These are phyloP conservation scores for Sporormia fimetaria DNA, from an alignment of 495 filamentous ascomycete species.

Conservation along the genomic window DNA sequence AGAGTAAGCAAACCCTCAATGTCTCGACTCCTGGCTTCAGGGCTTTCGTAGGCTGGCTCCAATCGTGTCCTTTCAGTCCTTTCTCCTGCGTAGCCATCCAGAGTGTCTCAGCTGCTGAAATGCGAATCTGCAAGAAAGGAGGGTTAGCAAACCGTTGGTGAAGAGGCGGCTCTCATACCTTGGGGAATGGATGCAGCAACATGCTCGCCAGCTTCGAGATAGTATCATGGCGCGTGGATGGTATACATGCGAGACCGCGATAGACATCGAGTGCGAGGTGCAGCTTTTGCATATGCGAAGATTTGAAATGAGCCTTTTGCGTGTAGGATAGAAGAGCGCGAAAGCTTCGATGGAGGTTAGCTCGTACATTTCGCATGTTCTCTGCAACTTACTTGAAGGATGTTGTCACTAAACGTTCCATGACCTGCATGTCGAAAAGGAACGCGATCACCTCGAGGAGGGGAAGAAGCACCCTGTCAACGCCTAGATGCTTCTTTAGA, in stretches of 20 bases:
- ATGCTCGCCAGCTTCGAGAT: conserved; percentile 46
- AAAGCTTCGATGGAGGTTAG: conserved; percentile 33
- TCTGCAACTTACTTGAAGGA: conserved; percentile 24
- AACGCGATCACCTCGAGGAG: conserved; percentile 65
- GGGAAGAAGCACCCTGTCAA: conserved; percentile 64
- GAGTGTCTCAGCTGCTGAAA: conserved; percentile 36
- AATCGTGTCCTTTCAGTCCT: conserved; percentile 22
- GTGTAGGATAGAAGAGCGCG: conserved; percentile 52
- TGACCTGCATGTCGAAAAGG: conserved; percentile 49
- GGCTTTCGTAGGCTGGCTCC: conserved; percentile 17
- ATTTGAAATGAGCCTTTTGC: conserved; percentile 74
- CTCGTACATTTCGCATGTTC: background rate
- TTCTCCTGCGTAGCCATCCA: conserved; percentile 25
- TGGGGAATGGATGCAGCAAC: conserved; percentile 55
- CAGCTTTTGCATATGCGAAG: conserved; percentile 63
- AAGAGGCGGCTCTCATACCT: conserved; percentile 32
- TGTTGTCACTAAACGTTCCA: conserved; percentile 26
- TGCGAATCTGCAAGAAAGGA: conserved; percentile 27
- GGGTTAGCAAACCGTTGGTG: conserved; percentile 1
- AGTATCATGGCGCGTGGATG: conserved; percentile 36
- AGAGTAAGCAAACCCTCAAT: too few species aligned
- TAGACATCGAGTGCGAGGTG: conserved; percentile 71
- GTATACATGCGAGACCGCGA: conserved; percentile 45
- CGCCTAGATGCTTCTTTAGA: conserved; percentile 38
- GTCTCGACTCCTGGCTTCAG: conserved; percentile 12